phyloP scores from a whole-genome alignment of 257 asterid species.

The Cordia subcordata region DNA sequence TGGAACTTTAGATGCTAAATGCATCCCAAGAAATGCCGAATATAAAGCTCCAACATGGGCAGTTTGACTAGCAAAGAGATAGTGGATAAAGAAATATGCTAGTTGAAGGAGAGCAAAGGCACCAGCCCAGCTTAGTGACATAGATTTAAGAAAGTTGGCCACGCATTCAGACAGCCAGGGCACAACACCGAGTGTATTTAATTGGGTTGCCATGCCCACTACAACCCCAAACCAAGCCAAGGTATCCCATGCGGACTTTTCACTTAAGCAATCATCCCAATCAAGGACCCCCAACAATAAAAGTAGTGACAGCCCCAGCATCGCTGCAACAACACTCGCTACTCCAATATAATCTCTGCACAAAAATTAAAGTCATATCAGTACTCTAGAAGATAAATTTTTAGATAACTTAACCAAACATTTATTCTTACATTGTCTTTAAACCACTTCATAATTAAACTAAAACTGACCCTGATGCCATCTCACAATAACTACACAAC shows the following conservation, averaged over 20 bases:
- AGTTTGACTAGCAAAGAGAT: constrained; percentile 86
- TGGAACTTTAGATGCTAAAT: constrained; percentile 57
- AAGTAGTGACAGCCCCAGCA: constrained; percentile 61
- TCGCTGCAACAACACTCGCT: constrained; percentile 63
- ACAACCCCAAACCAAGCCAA: constrained; percentile 72
- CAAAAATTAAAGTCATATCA: not conserved
- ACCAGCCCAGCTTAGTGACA: constrained; percentile 40
- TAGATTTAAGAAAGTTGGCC: constrained; percentile 43
- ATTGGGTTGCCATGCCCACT: constrained; percentile 71
- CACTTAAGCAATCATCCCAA: constrained; percentile 77
- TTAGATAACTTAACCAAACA: not conserved
- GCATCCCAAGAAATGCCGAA: constrained; percentile 83
- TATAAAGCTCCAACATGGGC: constrained; percentile 90
- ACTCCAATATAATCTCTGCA: constrained; percentile 51
- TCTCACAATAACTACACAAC: too few species aligned
- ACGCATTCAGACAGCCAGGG: constrained; percentile 58
- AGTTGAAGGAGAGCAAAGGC: constrained; percentile 60
- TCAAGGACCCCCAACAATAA: constrained; percentile 49
- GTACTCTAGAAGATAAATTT: not conserved
- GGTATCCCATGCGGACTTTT: constrained; percentile 83
- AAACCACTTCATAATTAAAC: not conserved
- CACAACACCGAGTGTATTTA: constrained; percentile 50
- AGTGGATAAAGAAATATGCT: constrained; percentile 73
- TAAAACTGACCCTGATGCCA: too few species aligned
- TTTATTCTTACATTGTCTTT: not conserved